A percentile compares a stretch with the other conserved stretches of the same genome.
These are phyloP conservation scores for Linnemannia hyalina DNA, from an alignment of 192 early-diverging fungal genomes.

Conservation along the genomic window DNA sequence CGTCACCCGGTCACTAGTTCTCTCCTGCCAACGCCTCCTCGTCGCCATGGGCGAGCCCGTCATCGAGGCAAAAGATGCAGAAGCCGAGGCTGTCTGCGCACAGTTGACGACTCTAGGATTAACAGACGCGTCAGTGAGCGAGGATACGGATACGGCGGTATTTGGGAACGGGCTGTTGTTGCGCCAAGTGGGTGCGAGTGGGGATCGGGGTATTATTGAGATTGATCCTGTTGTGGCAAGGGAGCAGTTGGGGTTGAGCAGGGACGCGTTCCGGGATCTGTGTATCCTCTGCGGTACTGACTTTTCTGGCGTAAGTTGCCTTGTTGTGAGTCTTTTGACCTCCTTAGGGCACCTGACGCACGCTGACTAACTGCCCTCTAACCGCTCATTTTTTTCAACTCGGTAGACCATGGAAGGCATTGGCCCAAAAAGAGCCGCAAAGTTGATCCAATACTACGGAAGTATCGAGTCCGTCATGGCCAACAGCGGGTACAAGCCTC, in stretches of 20 bases:
- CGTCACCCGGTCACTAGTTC: conserved; percentile 61
- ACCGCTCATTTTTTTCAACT: background rate
- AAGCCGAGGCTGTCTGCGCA: conserved; percentile 80
- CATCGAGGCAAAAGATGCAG: conserved; percentile 58
- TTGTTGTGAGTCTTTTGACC: background rate
- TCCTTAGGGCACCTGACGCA: background rate
- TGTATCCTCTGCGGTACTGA: conserved; percentile 87
- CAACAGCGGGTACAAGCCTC: conserved; percentile 25
- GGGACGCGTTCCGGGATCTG: conserved; percentile 72
- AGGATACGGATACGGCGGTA: conserved; percentile 71
- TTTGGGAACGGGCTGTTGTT: conserved; percentile 67
- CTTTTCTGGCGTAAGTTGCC: conserved; percentile 63
- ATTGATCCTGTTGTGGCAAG: conserved; percentile 66
- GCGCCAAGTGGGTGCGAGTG: conserved; percentile 55
- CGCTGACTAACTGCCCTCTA: background rate
- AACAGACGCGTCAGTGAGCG: conserved; percentile 72
- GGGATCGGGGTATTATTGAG: conserved; percentile 49
- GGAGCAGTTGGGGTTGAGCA: conserved; percentile 62
- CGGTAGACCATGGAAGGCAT: conserved; percentile 69
- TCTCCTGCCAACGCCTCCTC: conserved; percentile 64
- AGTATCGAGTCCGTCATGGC: conserved; percentile 73
- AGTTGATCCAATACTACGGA: conserved; percentile 67
- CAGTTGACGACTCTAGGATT: conserved; percentile 60
- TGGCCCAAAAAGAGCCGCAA: conserved; percentile 73
- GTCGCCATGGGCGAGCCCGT: conserved; percentile 64